Base-by-base conservation (phyloP, 2,329 filamentous ascomycete genomes). In the Sclerotinia minor region DNA sequence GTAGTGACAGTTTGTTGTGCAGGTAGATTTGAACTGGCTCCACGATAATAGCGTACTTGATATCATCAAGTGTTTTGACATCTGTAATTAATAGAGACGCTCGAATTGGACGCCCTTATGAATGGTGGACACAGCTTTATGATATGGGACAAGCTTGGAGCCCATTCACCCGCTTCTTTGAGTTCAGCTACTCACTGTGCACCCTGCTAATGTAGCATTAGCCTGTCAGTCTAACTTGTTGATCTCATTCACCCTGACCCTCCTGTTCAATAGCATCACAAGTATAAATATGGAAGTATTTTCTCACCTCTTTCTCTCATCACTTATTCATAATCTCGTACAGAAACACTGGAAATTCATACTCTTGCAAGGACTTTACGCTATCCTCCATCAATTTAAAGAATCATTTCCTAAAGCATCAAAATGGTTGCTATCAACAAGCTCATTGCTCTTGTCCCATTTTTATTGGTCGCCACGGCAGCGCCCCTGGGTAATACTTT, bases 381-480 rank as follows among this genome's bases (percentile, higher is more conserved):
- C 19, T 26, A 35, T 32, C 17, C 41, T 32, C n/a, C 7, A 21
- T 15, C 3, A 21, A 29, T 5, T 5, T 38, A 19, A 60, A 3
- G 13, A 5, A 9, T n/a, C 26, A 47, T 29, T 32, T 26, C 26
- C 44, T 35, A 38, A 38, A 45, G 17, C 24, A 5, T 45, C 41
- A 60, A 60, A n/a, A 60, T 60, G 58, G 58, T 60, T 38, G 58
- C 58, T 9, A 47, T 49, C 41, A 29, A 24, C 45, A 60, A 60
- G 58, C 58, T 60, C 24, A 6, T 47, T 49, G 58, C 58, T 60
- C 24, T 60, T 49, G 44, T 60, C 26, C 58, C 58, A 8, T 35
- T 60, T 7, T 29, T 52, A 26, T 13, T 26, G 15, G 50, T 29
- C 26, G 50, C 50, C 15, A 52, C 24, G 19, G 50, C 50, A 26